Evolutionary conservation across 108 stramenopile species (phyloP), one percentile per base, ranked within the genome.

Genomic region (Epipyxis sp.): DNA sequence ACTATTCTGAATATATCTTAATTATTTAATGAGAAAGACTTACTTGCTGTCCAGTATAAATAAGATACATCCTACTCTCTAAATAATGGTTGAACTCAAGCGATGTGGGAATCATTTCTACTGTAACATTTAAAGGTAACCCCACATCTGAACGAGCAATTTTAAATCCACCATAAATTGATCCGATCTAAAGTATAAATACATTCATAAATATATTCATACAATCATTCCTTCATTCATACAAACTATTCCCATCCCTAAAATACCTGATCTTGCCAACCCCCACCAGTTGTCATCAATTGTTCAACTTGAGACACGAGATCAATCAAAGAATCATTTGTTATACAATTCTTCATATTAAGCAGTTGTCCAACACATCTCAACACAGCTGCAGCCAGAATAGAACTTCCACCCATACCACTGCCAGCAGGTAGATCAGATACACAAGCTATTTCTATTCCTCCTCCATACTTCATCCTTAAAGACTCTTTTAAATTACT

Each of bases 391-490:
- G 86, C 92, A 41, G 86, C 94, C 43, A 94, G 76, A 40, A 94
- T 93, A 0, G 87, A 88, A 76, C 89, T 90, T 25, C 88, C 88
- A 54, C 94, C 94, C 90, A 94, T 87, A 0, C 94, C 94, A 30
- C 86, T 88, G 0, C 94, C 94, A 46, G 87, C 84, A 42, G 92
- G 92, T 20, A 94, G 79, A 6, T 89, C 72, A 10, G 91, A 91
- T 25, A 82, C 83, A 30, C 88, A 84, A 10, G 83, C 69, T 20
- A 94, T 79, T 69, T 92, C 32, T 30, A 74, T 30, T 27, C 71
- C 34, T 16, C 71, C 3, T 92, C 32, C 46, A 74, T 30, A 57
- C 71, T 42, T 16, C 71, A 34, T 50, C 37, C 65, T 43, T 13
- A n/a, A n/a, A n/a, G n/a, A n/a, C n/a, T n/a, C n/a, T n/a, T n/a